Evolutionary conservation across 2,329 filamentous ascomycete genomes (phyloP), one percentile per base, ranked within the genome.

Genomic region (Ophiocordyceps camponoti-floridani): DNA sequence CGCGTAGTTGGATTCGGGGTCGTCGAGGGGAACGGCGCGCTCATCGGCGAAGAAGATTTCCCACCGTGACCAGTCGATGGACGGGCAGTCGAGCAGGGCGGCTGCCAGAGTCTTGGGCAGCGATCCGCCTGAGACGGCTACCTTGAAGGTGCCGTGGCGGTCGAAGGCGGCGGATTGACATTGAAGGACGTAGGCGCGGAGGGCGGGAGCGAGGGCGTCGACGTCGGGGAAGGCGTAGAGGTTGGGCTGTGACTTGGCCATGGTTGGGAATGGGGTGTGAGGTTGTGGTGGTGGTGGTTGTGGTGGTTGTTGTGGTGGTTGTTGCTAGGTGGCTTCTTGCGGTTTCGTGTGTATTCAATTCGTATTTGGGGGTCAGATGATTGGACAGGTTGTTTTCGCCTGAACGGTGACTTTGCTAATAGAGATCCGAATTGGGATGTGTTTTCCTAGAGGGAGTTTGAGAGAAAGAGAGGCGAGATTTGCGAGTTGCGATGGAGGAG

Each of bases 1-100:
- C 48, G 70, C 77, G 66, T 95, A 94, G 68, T 96, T 98, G 68
- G 87, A 94, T 68, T 98, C 89, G 52, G 77, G 73, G 65, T 96
- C 82, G 62, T 91, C 80, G 53, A 95, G 79, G 19, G 91, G 84
- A 44, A 96, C 91, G 54, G 85, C 85, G 57, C 91, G 84, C 72
- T 98, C 91, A 61, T 98, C 91, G 58, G 89, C 89, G 64, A 95
- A 96, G 73, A 96, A 98, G 58, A 98, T 85, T 57, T 96, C 84
- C 91, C 91, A 98, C 62, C 84, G 86, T 59, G 73, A 69, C 64
- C 93, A 94, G 55, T 82, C 70, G 52, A 88, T 65, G 4, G 67
- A 72, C 58, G 87, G 84, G 46, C 67, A 19, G 62, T 57, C 28
- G 65, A 96, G 76, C 11, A 96, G 77, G 10, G 87, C 87, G 61